phyloP scores from a whole-genome alignment of 352 stramenopile species.

The Pythium sukuiense region DNA sequence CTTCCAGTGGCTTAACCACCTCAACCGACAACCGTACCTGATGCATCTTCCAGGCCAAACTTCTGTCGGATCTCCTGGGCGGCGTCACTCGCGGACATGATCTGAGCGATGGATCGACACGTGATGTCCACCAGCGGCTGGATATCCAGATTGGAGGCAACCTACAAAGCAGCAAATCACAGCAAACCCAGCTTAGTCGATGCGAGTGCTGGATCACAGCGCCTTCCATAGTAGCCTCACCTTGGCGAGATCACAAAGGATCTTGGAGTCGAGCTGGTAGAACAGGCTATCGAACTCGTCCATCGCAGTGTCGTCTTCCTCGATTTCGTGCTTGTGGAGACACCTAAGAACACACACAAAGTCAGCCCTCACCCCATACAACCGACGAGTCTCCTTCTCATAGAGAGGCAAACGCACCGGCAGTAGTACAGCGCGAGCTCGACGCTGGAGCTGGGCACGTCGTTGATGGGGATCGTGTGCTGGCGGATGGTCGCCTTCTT shows the following conservation, averaged over 20 bases:
- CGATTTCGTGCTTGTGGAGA: constrained; percentile 77
- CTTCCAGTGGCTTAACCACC: no score
- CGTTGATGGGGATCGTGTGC: constrained; percentile 74
- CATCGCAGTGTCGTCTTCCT: constrained; percentile 54
- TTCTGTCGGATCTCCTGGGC: constrained; percentile 76
- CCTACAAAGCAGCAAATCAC: constrained; percentile 19
- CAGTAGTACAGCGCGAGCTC: constrained; percentile 75
- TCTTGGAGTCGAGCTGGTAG: constrained; percentile 74
- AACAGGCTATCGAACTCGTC: constrained; percentile 68
- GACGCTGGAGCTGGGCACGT: constrained; percentile 71
- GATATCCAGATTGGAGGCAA: constrained; percentile 80
- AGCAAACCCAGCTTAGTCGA: no score
- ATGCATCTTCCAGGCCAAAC: constrained; percentile 64
- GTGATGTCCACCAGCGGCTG: constrained; percentile 79
- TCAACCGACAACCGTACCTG: constrained; percentile 27
- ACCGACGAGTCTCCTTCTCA: no score
- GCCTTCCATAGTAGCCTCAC: constrained; percentile 14
- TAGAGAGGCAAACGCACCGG: constrained; percentile 33
- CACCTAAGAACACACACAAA: constrained; percentile 38
- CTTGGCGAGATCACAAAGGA: constrained; percentile 76
- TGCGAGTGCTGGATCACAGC: no score
- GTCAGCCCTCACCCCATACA: neutral
- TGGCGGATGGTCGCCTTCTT: constrained; percentile 54
- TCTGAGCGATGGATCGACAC: constrained; percentile 78
- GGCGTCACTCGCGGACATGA: constrained; percentile 81